phyloP scores from a whole-genome alignment of 371 early-diverging fungal genomes.

The Apophysomyces trapeziformis region DNA sequence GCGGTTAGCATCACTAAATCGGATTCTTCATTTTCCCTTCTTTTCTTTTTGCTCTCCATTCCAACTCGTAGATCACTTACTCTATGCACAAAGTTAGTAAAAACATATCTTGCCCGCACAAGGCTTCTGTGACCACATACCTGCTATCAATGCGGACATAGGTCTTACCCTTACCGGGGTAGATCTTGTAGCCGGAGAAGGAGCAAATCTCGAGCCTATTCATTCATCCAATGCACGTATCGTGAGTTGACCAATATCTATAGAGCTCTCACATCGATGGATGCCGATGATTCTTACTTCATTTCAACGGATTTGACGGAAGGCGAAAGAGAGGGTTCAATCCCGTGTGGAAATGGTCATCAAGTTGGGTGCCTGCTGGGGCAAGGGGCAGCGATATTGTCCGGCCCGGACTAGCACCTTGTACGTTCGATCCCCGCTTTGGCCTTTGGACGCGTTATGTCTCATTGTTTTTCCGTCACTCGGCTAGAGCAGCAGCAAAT shows the following conservation, averaged over 20 bases:
- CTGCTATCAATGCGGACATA: constrained; percentile 92
- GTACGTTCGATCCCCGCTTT: neutral
- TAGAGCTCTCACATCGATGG: neutral
- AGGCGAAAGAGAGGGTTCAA: constrained; percentile 10
- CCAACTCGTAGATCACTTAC: neutral
- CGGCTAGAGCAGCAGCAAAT: no score
- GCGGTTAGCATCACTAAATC: neutral
- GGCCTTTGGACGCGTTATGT: neutral
- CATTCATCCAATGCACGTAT: constrained; percentile 8
- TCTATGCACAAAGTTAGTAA: neutral
- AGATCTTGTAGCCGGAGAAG: constrained; percentile 98
- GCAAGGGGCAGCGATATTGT: neutral
- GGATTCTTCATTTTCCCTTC: neutral
- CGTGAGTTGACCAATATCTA: neutral
- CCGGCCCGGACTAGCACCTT: neutral
- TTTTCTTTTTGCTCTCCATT: neutral
- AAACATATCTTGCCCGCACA: no score
- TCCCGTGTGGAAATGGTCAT: constrained; percentile 2
- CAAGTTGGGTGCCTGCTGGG: constrained; percentile 4
- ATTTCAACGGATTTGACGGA: constrained; percentile 10
- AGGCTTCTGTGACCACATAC: constrained; percentile 23
- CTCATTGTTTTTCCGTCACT: no score
- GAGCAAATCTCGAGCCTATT: constrained; percentile 89
- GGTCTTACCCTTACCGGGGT: constrained; percentile 96
- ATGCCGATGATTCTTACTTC: constrained; percentile 1